These are phyloP conservation scores for Colletotrichum cuscutae DNA, from an alignment of 2,329 filamentous ascomycete species.

Conservation along the genomic window DNA sequence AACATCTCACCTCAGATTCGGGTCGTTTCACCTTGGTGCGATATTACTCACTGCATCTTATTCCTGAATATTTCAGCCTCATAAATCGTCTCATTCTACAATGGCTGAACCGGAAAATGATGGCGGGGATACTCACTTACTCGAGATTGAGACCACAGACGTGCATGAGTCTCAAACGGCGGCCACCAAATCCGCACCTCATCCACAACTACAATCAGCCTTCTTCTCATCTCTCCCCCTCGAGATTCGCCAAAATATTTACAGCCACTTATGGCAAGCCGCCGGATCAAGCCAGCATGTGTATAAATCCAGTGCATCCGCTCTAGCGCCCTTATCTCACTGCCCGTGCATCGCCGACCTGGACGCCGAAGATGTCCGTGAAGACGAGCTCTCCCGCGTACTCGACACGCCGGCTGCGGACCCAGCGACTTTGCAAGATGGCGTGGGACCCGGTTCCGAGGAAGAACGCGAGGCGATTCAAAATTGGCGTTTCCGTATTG, in stretches of 20 bases:
- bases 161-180: background rate
- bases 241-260: slow-evolving; percentile 27
- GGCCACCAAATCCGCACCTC: background rate
- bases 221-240: slow-evolving; percentile 26
- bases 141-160: background rate
- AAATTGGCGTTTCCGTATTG: slow-evolving; percentile 16
- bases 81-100: background rate
- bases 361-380: slow-evolving; percentile 22
- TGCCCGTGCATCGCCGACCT: slow-evolving; percentile 23
- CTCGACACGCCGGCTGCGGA: slow-evolving; percentile 6
- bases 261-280: slow-evolving; percentile 19
- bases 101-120: background rate
- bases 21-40: background rate
- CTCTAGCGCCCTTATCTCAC: slow-evolving; percentile 19
- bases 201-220: slow-evolving; percentile 10
- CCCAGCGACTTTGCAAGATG: background rate
- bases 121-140: background rate
- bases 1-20: background rate
- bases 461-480: slow-evolving; percentile 15
- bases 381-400: slow-evolving; percentile 17
- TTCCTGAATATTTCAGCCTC: too few species aligned
- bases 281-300: slow-evolving; percentile 23
- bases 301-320: slow-evolving; percentile 18
- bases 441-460: background rate
- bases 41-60: background rate